Conservation (phyloP, 2,329 filamentous ascomycete species). For the Fonsecaea multimorphosa region DNA sequence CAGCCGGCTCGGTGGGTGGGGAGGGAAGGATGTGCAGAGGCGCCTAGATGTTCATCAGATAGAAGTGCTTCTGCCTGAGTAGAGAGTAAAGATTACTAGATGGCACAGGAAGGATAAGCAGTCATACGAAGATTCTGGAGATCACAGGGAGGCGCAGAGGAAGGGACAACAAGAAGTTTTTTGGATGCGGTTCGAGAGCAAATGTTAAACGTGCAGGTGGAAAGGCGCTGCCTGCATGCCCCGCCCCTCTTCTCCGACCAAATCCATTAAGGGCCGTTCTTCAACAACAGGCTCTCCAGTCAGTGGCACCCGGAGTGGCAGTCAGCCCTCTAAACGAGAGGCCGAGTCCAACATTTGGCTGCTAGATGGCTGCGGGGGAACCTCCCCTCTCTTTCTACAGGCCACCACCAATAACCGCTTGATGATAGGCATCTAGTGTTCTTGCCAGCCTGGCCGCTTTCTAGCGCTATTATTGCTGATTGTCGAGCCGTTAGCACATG, state of each 20-base stretch:
- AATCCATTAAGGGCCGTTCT: neutral
- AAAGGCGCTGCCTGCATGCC: neutral
- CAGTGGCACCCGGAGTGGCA: too few relatives aligned
- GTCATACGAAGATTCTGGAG: constrained; percentile 2
- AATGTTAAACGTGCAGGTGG: neutral
- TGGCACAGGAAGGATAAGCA: neutral
- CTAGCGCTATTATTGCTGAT: neutral
- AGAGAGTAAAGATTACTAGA: neutral
- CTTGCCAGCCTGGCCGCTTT: neutral
- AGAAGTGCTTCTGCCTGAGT: neutral
- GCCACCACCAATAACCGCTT: neutral
- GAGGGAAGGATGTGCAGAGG: neutral
- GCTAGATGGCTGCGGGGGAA: too few relatives aligned
- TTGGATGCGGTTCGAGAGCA: neutral
- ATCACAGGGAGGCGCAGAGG: neutral
- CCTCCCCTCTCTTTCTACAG: neutral
- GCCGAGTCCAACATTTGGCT: neutral
- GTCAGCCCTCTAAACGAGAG: neutral
- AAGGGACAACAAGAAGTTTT: constrained; percentile 3
- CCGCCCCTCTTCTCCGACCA: neutral
- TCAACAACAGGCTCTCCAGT: neutral
- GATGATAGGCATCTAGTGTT: neutral
- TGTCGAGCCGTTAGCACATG: neutral
- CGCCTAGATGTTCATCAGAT: neutral
- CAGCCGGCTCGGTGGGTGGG: neutral